Evolutionary conservation across 257 asterid genomes (phyloP), one percentile per base, ranked within the genome.

Genomic region (Penstemon davidsonii): DNA sequence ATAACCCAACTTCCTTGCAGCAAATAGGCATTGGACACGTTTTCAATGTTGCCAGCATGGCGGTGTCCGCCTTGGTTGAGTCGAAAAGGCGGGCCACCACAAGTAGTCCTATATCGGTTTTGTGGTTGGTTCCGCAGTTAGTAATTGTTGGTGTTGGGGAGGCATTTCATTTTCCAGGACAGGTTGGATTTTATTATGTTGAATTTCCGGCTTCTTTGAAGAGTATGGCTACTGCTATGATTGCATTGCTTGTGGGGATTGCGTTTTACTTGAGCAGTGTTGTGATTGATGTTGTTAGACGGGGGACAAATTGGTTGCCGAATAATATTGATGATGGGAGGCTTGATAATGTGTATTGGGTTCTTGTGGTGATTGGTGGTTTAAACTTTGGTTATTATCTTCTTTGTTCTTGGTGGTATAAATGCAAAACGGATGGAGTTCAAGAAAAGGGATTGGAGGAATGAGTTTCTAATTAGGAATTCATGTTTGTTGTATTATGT

Each of bases 51-150:
- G 38, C 74, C 61, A 75, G 88, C 85, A 79, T 84, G 87, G 88
- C 83, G 0, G 76, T 60, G 0, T 73, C 82, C 0, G 94, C 88
- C 6, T 41, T 87, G 36, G 83, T 79, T 0, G 90, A 83, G 63
- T 46, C 77, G 0, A 85, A 64, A 12, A 55, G 95, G 54, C 59
- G 75, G 62, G 50, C 49, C 5, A 33, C 64, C 15, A 56, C 68
- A 5, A 51, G 10, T n/a, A 68, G 7, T 10, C 70, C 70, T 4
- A 70, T 82, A 63, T 75, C 89, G 0, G 81, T 79, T 1, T 50
- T 80, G n/a, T 85, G 95, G 91, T 66, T 87, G 2, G 81, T 79
- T 39, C 88, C 88, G 2, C 88, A 81, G 7, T 46, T 82, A 38
- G 81, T 59, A 5, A 44, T 85, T 0, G 83, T 79, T 3, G 95